Evolutionary conservation across 2,329 filamentous ascomycete genomes (phyloP), one percentile per base, ranked within the genome.

Genomic region (Escovopsis sp.): DNA sequence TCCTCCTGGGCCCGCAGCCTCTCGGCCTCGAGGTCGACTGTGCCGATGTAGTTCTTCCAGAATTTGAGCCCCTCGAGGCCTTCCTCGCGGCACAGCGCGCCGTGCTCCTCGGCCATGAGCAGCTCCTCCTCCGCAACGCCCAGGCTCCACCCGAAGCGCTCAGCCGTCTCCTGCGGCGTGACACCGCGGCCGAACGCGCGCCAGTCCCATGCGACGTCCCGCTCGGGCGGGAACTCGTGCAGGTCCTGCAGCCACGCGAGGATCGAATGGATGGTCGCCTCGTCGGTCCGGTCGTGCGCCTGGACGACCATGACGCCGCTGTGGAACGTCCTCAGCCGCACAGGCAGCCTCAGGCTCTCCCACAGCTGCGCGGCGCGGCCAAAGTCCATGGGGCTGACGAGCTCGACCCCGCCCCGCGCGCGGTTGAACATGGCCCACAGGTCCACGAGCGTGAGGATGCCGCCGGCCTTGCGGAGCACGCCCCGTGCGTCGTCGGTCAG

Each of bases 391-490:
- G 91, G 91, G 49, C 85, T 94, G 40, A 96, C 84, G 12, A 98
- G 75, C 60, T 98, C 91, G 12, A 98, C 89, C 7, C 89, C 91
- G 41, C 89, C 89, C 42, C 89, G 77, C 28, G 85, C 86, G 32
- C 89, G 77, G 61, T 98, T 98, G 67, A 96, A 96, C 49, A 93
- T 77, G 26, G 87, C 85, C 87, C 87, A 95, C 0, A 94, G 70
- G 56, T 95, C 88, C 11, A 94, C 86, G 1, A 95, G 69, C 33
- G 78, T 89, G 58, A 94, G 84, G 52, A 94, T 91, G 2, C 88
- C 88, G 5, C 87, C 88, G 39, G 88, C 82, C 47, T 76, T 79
- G 44, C 78, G 78, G 19, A 94, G 66, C 1, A 94, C 73, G 0
- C 85, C 85, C 43, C 82, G 73, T 3, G 80, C 70, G 58, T 94